Conservation (phyloP, 495 filamentous ascomycete species). For the Daldinia decipiens region DNA sequence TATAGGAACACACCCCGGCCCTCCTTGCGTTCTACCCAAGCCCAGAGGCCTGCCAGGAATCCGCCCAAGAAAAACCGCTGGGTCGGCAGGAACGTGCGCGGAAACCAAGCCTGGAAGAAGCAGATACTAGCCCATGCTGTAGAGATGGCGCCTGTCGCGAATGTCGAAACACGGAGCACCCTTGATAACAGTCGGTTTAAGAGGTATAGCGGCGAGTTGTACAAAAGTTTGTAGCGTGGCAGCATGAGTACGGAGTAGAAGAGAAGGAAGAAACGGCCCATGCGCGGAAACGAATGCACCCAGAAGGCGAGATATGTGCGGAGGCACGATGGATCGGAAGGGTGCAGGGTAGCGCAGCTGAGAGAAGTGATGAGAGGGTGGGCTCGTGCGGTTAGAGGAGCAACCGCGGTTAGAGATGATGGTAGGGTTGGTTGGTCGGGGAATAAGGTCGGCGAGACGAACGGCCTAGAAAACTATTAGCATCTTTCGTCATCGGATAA, state of each 20-base stretch:
- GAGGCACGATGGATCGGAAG: conserved; percentile 83
- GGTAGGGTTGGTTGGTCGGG: conserved; percentile 75
- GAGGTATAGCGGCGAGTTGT: conserved; percentile 70
- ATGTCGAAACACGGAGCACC: conserved; percentile 75
- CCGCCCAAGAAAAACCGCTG: conserved; percentile 90
- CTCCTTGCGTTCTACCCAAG: conserved; percentile 71
- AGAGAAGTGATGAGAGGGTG: conserved; percentile 85
- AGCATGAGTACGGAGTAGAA: conserved; percentile 73
- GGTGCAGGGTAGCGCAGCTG: conserved; percentile 93
- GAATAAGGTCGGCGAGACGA: conserved; percentile 89
- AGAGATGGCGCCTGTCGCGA: conserved; percentile 79
- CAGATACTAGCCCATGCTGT: conserved; percentile 90
- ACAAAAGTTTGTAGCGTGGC: conserved; percentile 70
- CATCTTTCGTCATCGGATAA: conserved; percentile 11
- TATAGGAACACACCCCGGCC: conserved; percentile 76
- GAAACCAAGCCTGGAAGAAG: conserved; percentile 81
- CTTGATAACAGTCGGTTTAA: conserved; percentile 68
- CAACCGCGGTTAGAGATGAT: conserved; percentile 68
- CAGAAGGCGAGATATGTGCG: conserved; percentile 86
- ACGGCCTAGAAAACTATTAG: conserved; percentile 59
- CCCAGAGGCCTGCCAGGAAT: conserved; percentile 84
- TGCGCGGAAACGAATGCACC: conserved; percentile 77
- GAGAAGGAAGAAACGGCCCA: conserved; percentile 80
- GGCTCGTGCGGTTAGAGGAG: conserved; percentile 82
- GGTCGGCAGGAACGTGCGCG: conserved; percentile 76